These are phyloP conservation scores for Aspergillus arachidicola DNA, from an alignment of 2,329 filamentous ascomycete genomes.

Conservation along the genomic window DNA sequence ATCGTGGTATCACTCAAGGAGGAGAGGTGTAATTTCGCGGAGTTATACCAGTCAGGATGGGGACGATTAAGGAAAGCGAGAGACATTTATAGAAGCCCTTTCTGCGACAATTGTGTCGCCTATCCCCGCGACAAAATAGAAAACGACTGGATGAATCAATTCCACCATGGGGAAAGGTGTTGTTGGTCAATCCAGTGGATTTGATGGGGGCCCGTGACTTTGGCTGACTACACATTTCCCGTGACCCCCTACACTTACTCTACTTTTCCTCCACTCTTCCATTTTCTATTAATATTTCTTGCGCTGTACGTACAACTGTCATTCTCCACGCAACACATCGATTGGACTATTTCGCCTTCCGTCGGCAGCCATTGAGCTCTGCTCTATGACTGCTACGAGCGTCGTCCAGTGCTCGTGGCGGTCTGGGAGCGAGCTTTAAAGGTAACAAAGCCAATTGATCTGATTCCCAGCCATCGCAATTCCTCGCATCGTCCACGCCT, in stretches of 20 bases:
- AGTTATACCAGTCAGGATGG: not conserved
- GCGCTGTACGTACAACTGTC: slow-evolving; percentile 9
- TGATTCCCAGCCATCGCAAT: slow-evolving; percentile 44
- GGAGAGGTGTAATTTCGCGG: not conserved
- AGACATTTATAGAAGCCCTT: not conserved
- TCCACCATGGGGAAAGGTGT: too few species aligned
- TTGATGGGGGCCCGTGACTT: not conserved
- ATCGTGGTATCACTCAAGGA: not conserved
- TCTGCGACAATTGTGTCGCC: not conserved
- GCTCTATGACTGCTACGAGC: slow-evolving; percentile 26
- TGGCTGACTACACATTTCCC: slow-evolving; percentile 2
- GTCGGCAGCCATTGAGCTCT: slow-evolving; percentile 20
- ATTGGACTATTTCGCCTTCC: slow-evolving; percentile 3
- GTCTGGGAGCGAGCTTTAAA: slow-evolving; percentile 21
- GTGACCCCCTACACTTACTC: slow-evolving; percentile 1
- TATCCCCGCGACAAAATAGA: not conserved
- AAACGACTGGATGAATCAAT: not conserved
- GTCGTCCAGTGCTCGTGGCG: slow-evolving; percentile 23
- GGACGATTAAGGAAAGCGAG: not conserved
- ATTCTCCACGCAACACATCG: slow-evolving; percentile 11
- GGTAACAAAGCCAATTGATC: slow-evolving; percentile 12
- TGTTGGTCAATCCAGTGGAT: not conserved
- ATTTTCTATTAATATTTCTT: slow-evolving; percentile 1
- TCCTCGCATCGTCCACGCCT: slow-evolving; percentile 25
- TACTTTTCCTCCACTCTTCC: slow-evolving; percentile 1